Base-by-base conservation (phyloP, 805 yeast genomes). In the Ogataea methanolica region DNA sequence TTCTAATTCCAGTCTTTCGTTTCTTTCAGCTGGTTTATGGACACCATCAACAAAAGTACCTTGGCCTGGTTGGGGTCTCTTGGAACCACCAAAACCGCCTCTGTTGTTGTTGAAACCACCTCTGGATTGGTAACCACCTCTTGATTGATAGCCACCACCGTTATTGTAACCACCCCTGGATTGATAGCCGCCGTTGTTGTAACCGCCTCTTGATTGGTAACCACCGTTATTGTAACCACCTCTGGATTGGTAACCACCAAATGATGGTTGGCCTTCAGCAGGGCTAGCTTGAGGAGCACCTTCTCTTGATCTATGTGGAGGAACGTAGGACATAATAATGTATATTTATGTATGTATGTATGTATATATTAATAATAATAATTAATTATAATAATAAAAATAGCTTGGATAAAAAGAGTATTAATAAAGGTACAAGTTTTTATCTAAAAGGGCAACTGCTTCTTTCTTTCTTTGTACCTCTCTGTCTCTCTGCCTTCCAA, bases 31-130 rank as follows among this genome's bases (percentile, higher is more conserved):
- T 49, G 96, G 96, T 55, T 82, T 75, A 67, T 92, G 98, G 63
- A 80, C 80, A 59, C 97, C 98, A 63, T 90, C 85, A 46, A 75
- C 83, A 79, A 89, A 94, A 55, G 76, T 75, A 59, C 99, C 99
- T 56, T 80, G 85, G 55, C 84, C 85, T 38, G 56, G 54, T 23
- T 51, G 53, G 35, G 73, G 70, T 55, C 73, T 68, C 47, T 56
- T 59, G 47, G 61, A 59, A 47, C 65, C 60, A 48, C 66, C 63
- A 39, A 48, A 43, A 43, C 72, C 67, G 49, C 69, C 66, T 52
- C 62, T 59, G 39, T 56, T 48, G 47, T 60, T 43, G n/a, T 57
- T 62, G 48, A 66, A 57, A 46, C 63, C 58, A 39, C 61, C 58
- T 49, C 67, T 21, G 1, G 36, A 33, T 33, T 46, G 43, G 35